Evolutionary conservation across 192 early-diverging fungal genomes (phyloP), one percentile per base, ranked within the genome.

Genomic region (Diversispora epigaea): DNA sequence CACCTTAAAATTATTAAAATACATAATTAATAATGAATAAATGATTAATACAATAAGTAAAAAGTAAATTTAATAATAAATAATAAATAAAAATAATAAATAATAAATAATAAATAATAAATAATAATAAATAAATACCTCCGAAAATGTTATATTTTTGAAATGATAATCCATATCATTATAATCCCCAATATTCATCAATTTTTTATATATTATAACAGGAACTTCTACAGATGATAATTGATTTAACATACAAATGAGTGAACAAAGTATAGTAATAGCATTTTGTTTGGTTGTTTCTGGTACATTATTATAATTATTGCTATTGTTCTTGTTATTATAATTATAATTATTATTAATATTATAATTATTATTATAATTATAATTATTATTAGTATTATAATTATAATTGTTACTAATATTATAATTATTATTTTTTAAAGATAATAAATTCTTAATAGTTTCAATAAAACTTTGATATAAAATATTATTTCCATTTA

Each of bases 401-500:
- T 32, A 2, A 32, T 1, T 32, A 32, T 32, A 32, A 32, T 32
- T 32, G 2, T 32, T 32, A 32, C 2, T 32, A 32, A 1, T n/a
- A n/a, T 32, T 32, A 32, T 32, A n/a, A 40, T 3, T 55, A 15
- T 52, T 19, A 21, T 63, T 17, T 22, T 75, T 63, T n/a, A 47
- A 54, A 32, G 25, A 1, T 82, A 92, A 88, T 81, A 90, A 77
- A 74, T 83, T 80, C 39, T 84, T 68, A 52, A 93, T 87, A 39
- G 88, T 85, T 14, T 79, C 82, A 50, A 96, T 65, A 68, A 92
- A 89, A 3, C 86, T 75, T 19, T 87, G 81, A 40, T 93, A 88
- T 12, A 93, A 77, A 55, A 92, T 83, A 71, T 88, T 80, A 40
- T 80, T 79, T 10, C 94, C 93, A 7, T 93, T 93, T 15, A 96